Base-by-base conservation (phyloP, 106 monocot species). In the Chionographis japonica region DNA sequence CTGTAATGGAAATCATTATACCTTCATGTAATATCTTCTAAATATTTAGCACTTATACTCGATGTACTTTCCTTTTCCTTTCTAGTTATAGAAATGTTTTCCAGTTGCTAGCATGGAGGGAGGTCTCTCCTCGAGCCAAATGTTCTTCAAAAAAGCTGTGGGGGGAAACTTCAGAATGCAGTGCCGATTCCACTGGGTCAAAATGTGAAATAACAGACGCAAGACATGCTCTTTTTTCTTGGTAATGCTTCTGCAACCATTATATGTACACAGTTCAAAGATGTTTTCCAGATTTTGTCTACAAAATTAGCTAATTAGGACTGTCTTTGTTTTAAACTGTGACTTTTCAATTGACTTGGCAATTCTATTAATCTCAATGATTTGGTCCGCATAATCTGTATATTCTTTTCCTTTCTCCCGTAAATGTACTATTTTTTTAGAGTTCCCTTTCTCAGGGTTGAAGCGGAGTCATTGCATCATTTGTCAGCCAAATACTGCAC, bases 401-500 rank as follows among this genome's bases (percentile, higher is more conserved):
- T 6, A 46, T 46, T 46, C 46, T 46, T 46, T 6, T 46, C 46
- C 46, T 5, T 46, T 5, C 46, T 46, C 9, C 46, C 9, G 5
- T 46, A 46, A 2, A 1, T 6, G 5, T 5, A 10, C 46, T 46
- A 46, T 6, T 10, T 46, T 46, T 46, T 46, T 46, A 12, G 43
- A 61, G 12, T 52, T 19, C 19, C 3, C 8, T 62, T 68, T 60
- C 67, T 62, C 76, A 97, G 95, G 92, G 86, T 85, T 12, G 95
- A 97, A 81, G 84, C 95, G 69, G 81, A 97, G 56, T 92, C 95
- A 46, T 76, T 97, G 60, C 61, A 55, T 58, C 78, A 87, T 80
- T 85, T 92, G 73, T 85, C 92, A 53, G 92, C 95, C 27, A 86
- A 85, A 43, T 97, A 97, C 70, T 97, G 95, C 56, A 86, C 92